These are phyloP conservation scores for Diddensiella transvaalensis DNA, from an alignment of 805 yeast species.

Conservation along the genomic window DNA sequence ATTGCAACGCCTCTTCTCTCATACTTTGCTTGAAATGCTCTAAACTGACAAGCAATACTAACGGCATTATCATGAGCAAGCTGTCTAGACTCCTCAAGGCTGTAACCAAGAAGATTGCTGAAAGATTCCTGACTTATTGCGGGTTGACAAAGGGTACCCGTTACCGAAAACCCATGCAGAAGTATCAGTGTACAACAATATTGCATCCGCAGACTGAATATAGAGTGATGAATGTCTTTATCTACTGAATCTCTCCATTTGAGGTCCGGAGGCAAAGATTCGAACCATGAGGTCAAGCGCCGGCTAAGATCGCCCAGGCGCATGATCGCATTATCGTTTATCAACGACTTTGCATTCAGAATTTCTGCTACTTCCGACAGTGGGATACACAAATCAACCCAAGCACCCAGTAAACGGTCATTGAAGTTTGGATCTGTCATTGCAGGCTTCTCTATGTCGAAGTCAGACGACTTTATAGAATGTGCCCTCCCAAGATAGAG, in stretches of 20 bases:
- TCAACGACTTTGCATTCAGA: not conserved
- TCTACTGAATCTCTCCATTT: not conserved
- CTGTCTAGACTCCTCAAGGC: not conserved
- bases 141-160: not conserved
- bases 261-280: not conserved
- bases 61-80: not conserved
- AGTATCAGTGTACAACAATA: not conserved
- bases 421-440: not conserved
- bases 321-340: not conserved
- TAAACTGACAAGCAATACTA: not conserved
- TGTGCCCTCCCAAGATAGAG: not conserved
- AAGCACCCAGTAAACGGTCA: not conserved
- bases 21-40: not conserved
- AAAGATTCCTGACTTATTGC: not conserved
- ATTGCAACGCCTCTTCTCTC: not conserved
- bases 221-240: not conserved
- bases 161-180: not conserved
- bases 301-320: not conserved
- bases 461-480: not conserved
- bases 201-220: not conserved
- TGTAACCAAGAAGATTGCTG: not conserved
- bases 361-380: not conserved
- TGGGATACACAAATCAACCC: not conserved
- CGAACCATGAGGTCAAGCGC: not conserved
- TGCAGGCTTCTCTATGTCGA: not conserved